These are phyloP conservation scores for Mortierella claussenii DNA, from an alignment of 192 early-diverging fungal genomes.

Conservation along the genomic window DNA sequence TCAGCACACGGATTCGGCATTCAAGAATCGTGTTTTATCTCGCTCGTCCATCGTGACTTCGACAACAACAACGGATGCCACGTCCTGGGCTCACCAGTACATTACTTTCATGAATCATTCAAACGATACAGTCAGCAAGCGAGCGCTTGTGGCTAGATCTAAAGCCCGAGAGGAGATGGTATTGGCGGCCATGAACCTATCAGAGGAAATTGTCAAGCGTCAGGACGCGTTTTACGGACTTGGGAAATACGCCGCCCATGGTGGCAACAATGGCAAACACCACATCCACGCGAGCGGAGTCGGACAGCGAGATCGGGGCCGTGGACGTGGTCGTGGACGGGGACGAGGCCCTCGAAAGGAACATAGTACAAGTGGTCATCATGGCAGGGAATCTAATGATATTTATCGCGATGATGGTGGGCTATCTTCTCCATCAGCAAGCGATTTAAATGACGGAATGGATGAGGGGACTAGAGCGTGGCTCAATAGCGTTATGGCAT, in stretches of 20 bases:
- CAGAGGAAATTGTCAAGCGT: slow-evolving; percentile 22
- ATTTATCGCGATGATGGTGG: background rate
- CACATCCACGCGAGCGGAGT: no score
- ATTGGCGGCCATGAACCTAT: slow-evolving; percentile 41
- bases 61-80: background rate
- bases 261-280: background rate
- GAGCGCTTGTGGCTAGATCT: background rate
- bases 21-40: slow-evolving; percentile 4
- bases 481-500: slow-evolving; percentile 9
- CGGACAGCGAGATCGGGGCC: background rate
- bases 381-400: background rate
- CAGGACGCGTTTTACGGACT: slow-evolving; percentile 12
- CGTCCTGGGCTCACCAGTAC: background rate
- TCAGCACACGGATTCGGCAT: background rate
- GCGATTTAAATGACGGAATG: background rate
- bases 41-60: background rate
- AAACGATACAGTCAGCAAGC: background rate
- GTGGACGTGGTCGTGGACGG: background rate
- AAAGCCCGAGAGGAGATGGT: slow-evolving; percentile 38
- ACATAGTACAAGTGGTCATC: background rate
- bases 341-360: background rate
- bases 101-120: background rate
- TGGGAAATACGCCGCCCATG: no score
- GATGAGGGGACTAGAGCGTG: slow-evolving; percentile 17
- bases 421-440: background rate